Evolutionary conservation across 257 asterid genomes (phyloP), one percentile per base, ranked within the genome.

Genomic region (Henckelia pumila): DNA sequence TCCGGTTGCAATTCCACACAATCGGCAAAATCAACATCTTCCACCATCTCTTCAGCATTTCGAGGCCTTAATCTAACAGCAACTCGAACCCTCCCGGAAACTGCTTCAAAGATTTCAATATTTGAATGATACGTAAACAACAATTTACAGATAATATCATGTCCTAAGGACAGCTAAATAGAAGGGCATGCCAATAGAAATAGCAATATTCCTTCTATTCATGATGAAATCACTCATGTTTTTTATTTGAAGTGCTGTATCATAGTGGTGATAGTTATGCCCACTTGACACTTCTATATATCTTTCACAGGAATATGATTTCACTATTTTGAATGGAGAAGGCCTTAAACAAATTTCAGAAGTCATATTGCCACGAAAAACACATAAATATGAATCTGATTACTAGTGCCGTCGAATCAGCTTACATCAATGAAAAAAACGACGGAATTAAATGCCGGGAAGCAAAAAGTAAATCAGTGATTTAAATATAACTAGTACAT

Each of bases 1-100:
- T 92, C 98, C 52, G 96, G 96, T 79, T 87, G 98, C 88, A 89
- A 79, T 77, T 92, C 96, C 52, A 92, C 92, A 71, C 96, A 92
- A 78, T 92, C 96, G 60, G 91, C 88, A 74, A 89, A 87, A 84
- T 92, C 98, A 62, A 96, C 77, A 81, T 92, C 98, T 13, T 89
- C 84, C 62, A 58, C 84, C 78, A 80, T 77, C 81, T 92, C 98
- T 72, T 89, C 96, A 4, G 89, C 83, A 80, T 86, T 92, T 73
- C 82, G 83, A 57, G 96, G 96, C 55, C 98, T 74, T 61, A 92
- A 82, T 78, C 98, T 80, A 47, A 92, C 96, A 40, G 96, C 96
- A 72, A 92, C 96, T 71, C 98, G 78, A 62, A 92, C 96, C 71
- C 96, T 78, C 33, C 92, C 89, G 29, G 84, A 84, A 77, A 89